Evolutionary conservation across 805 yeast species (phyloP), one percentile per base, ranked within the genome.

Genomic region (Saccharomycopsis guyanensis): DNA sequence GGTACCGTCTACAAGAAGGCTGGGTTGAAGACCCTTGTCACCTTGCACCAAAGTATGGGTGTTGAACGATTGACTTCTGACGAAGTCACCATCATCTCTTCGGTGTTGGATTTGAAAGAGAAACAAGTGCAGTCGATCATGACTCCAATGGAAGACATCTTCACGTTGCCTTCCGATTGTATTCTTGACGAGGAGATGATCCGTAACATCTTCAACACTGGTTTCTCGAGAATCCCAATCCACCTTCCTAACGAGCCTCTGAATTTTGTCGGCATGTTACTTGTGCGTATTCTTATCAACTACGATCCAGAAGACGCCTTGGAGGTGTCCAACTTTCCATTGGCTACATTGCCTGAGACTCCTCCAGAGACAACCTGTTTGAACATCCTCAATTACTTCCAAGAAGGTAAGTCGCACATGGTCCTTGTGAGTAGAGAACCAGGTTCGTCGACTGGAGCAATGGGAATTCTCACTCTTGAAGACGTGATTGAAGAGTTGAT

Each of bases 371-470:
- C 97, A 3, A 87, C 96, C 4, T 91, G 97, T 63, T 71, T 91
- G 59, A 91, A 93, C 64, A 89, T 91, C 55, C 72, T 91, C 59
- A 91, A 91, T 64, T 91, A 91, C 66, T 91, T 93, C 72, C 98
- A 91, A 64, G 97, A 91, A 63, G 98, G 98, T 51, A 89, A 88
- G 64, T 82, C 95, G 1, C 98, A 91, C 65, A 91, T 91, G 98
- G 91, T 93, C 57, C 80, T 89, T 32, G 96, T 91, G 6, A 80
- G 91, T 53, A 81, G 80, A 47, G 71, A 71, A 38, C 97, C 97
- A 0, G 98, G 98, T 38, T 76, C 73, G 55, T 73, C 82, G 1
- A 70, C 72, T 34, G 97, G 97, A 18, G 93, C 96, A 1, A 61
- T 83, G 27, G 98, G 98, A 53, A 95, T 91, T 7, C 69, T 91